phyloP scores from a whole-genome alignment of 306 rosid species.

The Dalbergia cochinchinensis region DNA sequence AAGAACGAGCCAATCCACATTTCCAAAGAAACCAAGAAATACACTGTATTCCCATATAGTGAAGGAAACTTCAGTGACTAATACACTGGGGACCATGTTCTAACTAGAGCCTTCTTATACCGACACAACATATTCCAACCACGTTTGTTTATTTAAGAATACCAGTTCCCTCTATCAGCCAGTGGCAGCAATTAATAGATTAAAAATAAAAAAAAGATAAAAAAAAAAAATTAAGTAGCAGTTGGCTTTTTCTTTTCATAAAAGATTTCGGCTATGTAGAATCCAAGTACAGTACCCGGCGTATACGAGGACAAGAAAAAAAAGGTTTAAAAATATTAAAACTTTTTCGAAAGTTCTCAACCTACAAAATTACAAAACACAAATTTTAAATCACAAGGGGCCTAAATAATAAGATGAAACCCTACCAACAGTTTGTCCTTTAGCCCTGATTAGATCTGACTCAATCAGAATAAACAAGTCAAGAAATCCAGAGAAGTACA shows the following conservation, averaged over 20 bases:
- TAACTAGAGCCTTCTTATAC: conserved; percentile 35
- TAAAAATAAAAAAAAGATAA: not conserved
- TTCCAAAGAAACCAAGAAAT: conserved; percentile 1
- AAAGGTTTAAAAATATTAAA: conserved; percentile 43
- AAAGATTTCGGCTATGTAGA: conserved; percentile 53
- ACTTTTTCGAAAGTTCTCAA: conserved; percentile 59
- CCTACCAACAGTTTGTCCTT: conserved; percentile 69
- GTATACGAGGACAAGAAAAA: conserved; percentile 63
- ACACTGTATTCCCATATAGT: conserved; percentile 10
- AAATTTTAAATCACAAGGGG: conserved; percentile 48
- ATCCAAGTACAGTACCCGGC: conserved; percentile 54
- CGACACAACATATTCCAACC: conserved; percentile 2
- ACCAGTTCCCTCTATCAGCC: conserved; percentile 13
- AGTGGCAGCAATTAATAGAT: conserved; percentile 13
- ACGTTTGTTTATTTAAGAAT: conserved; percentile 43
- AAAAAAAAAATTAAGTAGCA: conserved; percentile 27
- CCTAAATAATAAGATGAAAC: conserved; percentile 34
- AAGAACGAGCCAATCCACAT: not conserved
- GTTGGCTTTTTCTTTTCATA: conserved; percentile 29
- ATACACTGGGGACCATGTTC: conserved; percentile 42
- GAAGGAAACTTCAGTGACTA: conserved; percentile 38
- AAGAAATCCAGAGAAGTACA: conserved; percentile 42
- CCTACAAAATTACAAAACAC: conserved; percentile 55
- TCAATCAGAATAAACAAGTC: conserved; percentile 48
- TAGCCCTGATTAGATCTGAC: conserved; percentile 71